phyloP scores from a whole-genome alignment of 768 basidiomycete genomes.

The Tylopilus felleus region DNA sequence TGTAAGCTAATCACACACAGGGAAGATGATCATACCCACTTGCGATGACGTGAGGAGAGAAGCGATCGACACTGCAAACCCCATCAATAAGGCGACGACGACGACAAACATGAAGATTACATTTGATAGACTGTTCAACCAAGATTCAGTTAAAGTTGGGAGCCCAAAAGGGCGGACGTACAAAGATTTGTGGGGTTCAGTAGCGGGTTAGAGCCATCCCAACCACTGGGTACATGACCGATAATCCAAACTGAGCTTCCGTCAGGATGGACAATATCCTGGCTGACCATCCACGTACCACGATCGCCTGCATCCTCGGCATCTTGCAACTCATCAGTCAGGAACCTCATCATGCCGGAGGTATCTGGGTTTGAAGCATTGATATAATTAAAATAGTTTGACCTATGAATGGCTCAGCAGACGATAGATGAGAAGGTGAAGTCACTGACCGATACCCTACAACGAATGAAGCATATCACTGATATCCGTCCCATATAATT shows the following conservation, averaged over 20 bases:
- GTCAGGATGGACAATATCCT: constrained; percentile 9
- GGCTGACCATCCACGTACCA: constrained; percentile 37
- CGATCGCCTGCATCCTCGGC: constrained; percentile 75
- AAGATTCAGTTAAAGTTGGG: constrained; percentile 2
- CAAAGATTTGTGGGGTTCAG: constrained; percentile 67
- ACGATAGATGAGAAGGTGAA: neutral
- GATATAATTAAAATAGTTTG: constrained; percentile 77
- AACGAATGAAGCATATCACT: constrained; percentile 1
- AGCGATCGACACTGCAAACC: constrained; percentile 61
- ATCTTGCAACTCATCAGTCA: constrained; percentile 74
- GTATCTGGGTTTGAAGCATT: constrained; percentile 66
- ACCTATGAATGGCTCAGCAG: constrained; percentile 32
- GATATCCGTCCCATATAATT: neutral
- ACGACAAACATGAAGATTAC: constrained; percentile 21
- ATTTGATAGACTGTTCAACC: constrained; percentile 44
- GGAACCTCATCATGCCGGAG: constrained; percentile 73
- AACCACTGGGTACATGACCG: constrained; percentile 57
- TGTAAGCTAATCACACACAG: constrained; percentile 7
- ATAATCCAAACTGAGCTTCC: constrained; percentile 43
- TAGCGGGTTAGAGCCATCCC: constrained; percentile 70
- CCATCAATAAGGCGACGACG: neutral
- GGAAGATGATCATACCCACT: constrained; percentile 40
- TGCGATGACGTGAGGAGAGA: constrained; percentile 73
- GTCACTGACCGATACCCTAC: constrained; percentile 32
- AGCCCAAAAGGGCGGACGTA: constrained; percentile 32